Evolutionary conservation across 1,139 yeast species (phyloP).

Genomic region (Yamadazyma dushanensis): DNA sequence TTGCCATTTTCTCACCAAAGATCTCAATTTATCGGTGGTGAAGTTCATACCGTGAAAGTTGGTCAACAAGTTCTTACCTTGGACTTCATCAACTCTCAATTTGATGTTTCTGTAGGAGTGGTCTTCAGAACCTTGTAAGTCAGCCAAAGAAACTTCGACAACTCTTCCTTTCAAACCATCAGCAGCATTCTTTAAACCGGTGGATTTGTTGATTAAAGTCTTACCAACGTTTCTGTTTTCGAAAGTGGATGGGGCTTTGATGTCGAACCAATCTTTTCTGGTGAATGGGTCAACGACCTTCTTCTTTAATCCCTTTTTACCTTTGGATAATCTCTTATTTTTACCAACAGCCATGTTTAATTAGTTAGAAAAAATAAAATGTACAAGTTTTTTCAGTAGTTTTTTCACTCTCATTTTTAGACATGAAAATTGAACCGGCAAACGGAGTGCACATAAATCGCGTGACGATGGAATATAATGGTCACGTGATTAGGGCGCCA

Average conservation of each 20-base stretch:
- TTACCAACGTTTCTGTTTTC: slow-evolving; percentile 54
- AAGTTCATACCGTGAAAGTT: slow-evolving; percentile 55
- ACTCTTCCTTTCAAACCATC: slow-evolving; percentile 56
- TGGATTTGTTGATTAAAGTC: slow-evolving; percentile 52
- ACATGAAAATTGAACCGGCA: neutral
- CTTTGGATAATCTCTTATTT: slow-evolving; percentile 55
- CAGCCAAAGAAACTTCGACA: slow-evolving; percentile 50
- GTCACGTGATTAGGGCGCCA: slow-evolving; percentile 3
- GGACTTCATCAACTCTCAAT: slow-evolving; percentile 56
- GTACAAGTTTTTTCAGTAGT: slow-evolving; percentile 2
- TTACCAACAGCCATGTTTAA: slow-evolving; percentile 51
- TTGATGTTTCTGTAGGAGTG: slow-evolving; percentile 53
- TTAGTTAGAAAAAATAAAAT: slow-evolving; percentile 9
- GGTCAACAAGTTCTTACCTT: slow-evolving; percentile 55
- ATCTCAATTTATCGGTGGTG: slow-evolving; percentile 52
- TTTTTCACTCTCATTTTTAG: slow-evolving; percentile 5
- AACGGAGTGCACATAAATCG: neutral
- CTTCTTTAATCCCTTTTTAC: slow-evolving; percentile 54
- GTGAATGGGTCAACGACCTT: slow-evolving; percentile 54
- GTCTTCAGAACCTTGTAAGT: slow-evolving; percentile 54
- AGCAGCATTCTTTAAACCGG: slow-evolving; percentile 54
- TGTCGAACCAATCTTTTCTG: slow-evolving; percentile 54
- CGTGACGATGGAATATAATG: neutral
- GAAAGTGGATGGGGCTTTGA: slow-evolving; percentile 53
- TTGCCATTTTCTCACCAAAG: slow-evolving; percentile 56